Evolutionary conservation across 148 eudicot genomes (phyloP), one percentile per base, ranked within the genome.

Genomic region (Vaccinium corymbosum): DNA sequence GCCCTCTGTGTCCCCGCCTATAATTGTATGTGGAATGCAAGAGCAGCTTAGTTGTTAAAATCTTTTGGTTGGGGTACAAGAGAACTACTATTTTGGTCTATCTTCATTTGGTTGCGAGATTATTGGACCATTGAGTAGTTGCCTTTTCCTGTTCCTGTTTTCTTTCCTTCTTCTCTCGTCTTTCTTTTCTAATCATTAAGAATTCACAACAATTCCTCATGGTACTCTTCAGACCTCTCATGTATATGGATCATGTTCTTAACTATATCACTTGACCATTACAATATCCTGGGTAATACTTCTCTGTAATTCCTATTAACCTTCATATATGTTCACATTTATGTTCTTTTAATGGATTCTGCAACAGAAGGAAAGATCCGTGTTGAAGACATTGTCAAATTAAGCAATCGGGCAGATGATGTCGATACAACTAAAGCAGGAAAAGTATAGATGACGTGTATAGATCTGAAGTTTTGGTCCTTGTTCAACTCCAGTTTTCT

Each of bases 321-420:
- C 7, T 71, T 35, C 22, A 25, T 14, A 3, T 8, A 48, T 22
- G 1, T 14, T 9, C 13, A 17, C 46, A 19, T 10, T 48, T 12
- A n/a, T 77, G 29, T n/a, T 7, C 14, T 48, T 76, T 10, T 49
- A 51, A 11, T 76, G 6, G 52, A 5, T n/a, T 77, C 56, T 77
- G 57, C 57, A 50, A 77, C 35, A 77, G 80, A 77, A n/a, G 80
- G 80, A 49, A 77, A 51, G 57, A 77, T 77, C 80, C 80, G 56
- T 6, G 80, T 77, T 77, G 80, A 77, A 77, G 80, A 77, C 57
- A 77, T 77, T 50, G 32, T 77, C 80, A 77, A 51, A 77, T 77
- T 77, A 50, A 35, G 80, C 57, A 77, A 57, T 51, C 59, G 38
- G 14, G 59, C 55, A 22, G 57, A 77, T n/a, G 59, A 50, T 77